phyloP scores from a whole-genome alignment of 352 stramenopile species.

The Pythium rishiriense region DNA sequence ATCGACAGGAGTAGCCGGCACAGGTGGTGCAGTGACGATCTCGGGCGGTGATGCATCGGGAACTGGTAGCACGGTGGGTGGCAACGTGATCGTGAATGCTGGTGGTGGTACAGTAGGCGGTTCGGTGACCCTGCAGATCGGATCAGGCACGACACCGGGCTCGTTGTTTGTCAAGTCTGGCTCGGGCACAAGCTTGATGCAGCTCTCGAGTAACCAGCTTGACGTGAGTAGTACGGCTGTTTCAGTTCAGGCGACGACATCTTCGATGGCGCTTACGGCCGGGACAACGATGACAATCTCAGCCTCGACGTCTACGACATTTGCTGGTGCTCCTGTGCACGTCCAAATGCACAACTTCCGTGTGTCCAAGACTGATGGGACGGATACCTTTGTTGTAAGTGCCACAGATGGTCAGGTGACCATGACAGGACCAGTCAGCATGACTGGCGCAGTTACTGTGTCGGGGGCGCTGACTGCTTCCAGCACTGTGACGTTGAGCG shows the following conservation, averaged over 20 bases:
- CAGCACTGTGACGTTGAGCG: constrained; percentile 7
- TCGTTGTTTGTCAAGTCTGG: constrained; percentile 38
- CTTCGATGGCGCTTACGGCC: constrained; percentile 43
- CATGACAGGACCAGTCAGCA: constrained; percentile 11
- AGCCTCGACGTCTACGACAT: constrained; percentile 33
- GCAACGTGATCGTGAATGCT: constrained; percentile 35
- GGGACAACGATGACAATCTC: constrained; percentile 45
- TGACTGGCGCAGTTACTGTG: constrained; percentile 1
- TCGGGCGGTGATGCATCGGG: constrained; percentile 35
- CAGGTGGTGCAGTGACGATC: constrained; percentile 46
- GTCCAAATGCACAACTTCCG: constrained; percentile 43
- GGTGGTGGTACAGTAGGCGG: constrained; percentile 40
- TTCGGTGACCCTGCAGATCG: constrained; percentile 37
- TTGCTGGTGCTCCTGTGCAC: constrained; percentile 44
- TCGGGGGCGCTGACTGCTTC: not conserved
- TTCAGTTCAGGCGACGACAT: constrained; percentile 41
- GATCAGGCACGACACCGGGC: constrained; percentile 20
- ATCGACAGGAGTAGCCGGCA: constrained; percentile 29
- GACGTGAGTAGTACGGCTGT: constrained; percentile 38
- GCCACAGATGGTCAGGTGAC: not conserved
- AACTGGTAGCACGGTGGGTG: constrained; percentile 23
- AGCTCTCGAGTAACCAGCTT: constrained; percentile 34
- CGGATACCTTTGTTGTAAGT: constrained; percentile 12
- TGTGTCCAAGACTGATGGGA: constrained; percentile 12
- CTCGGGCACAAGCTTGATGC: constrained; percentile 37